Evolutionary conservation across 495 filamentous ascomycete species (phyloP).

Genomic region (Tuber calosporum): DNA sequence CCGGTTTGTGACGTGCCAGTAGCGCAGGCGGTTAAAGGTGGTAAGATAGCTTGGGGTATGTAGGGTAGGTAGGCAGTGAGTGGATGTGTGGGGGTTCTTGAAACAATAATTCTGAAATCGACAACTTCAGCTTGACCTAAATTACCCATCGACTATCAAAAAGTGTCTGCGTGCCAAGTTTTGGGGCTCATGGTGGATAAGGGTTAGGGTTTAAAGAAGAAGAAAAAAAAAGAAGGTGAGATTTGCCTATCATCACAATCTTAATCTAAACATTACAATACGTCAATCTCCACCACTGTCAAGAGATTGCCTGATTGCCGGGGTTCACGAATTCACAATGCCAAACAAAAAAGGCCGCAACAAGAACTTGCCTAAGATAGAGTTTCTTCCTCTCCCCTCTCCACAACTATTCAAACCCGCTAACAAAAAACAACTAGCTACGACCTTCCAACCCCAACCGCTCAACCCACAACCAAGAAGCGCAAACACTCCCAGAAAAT

Average conservation of each 20-base stretch:
- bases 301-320: not conserved
- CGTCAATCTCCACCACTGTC: not conserved
- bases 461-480: conserved; percentile 40
- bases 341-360: conserved; percentile 37
- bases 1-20: not conserved
- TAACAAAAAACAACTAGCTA: conserved; percentile 28
- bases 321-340: not conserved
- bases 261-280: no score
- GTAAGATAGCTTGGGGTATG: not conserved
- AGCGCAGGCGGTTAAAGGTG: not conserved
- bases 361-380: conserved; percentile 40
- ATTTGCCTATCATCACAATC: not conserved
- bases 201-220: not conserved
- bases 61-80: no score
- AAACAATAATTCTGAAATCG: not conserved
- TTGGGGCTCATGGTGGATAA: not conserved
- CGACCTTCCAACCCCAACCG: conserved; percentile 33
- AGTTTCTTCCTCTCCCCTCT: conserved; percentile 40
- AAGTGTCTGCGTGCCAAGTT: not conserved
- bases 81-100: not conserved
- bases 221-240: not conserved
- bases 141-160: not conserved
- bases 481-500: conserved; percentile 48
- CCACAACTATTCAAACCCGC: conserved; percentile 6
- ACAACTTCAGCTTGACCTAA: not conserved